A percentile compares a stretch with the other conserved stretches of the same genome.
phyloP scores from a whole-genome alignment of 352 stramenopile genomes.

The Halophytophthora polymorphica region DNA sequence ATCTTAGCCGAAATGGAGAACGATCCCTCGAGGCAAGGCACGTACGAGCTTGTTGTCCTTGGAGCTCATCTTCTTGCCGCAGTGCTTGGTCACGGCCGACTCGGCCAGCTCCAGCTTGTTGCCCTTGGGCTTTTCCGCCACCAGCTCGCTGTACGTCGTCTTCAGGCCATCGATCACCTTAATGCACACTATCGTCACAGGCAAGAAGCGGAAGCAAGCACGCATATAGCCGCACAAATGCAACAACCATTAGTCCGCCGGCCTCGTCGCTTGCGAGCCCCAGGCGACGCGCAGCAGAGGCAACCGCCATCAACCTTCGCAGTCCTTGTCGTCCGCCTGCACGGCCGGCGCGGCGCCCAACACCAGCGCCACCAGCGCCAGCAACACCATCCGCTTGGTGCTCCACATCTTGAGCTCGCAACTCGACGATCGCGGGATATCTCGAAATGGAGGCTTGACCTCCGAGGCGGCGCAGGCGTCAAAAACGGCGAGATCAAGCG shows the following conservation, averaged over 20 bases:
- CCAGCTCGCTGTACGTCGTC: conserved; percentile 54
- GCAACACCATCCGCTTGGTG: conserved; percentile 53
- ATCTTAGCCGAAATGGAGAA: neutral
- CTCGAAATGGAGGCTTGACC: conserved; percentile 15
- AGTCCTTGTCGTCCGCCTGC: conserved; percentile 73
- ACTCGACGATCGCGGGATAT: conserved; percentile 15
- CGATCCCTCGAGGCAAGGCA: neutral
- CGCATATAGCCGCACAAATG: neutral
- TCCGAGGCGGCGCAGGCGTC: too few species aligned
- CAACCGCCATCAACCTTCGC: conserved; percentile 71
- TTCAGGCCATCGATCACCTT: conserved; percentile 90
- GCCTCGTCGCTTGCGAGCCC: too few species aligned
- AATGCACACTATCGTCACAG: conserved; percentile 76
- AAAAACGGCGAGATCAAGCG: conserved; percentile 12
- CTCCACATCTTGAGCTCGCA: conserved; percentile 39
- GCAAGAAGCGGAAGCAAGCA: neutral
- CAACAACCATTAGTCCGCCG: neutral
- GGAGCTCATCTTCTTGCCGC: conserved; percentile 72
- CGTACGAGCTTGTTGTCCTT: conserved; percentile 92
- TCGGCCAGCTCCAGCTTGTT: conserved; percentile 78
- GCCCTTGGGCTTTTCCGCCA: conserved; percentile 69
- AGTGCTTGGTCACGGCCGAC: conserved; percentile 85
- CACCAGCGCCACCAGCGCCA: conserved; percentile 68
- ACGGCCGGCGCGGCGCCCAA: conserved; percentile 28
- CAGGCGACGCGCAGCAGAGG: too few species aligned